phyloP scores from a whole-genome alignment of 495 filamentous ascomycete genomes.

The Neurospora sp. region DNA sequence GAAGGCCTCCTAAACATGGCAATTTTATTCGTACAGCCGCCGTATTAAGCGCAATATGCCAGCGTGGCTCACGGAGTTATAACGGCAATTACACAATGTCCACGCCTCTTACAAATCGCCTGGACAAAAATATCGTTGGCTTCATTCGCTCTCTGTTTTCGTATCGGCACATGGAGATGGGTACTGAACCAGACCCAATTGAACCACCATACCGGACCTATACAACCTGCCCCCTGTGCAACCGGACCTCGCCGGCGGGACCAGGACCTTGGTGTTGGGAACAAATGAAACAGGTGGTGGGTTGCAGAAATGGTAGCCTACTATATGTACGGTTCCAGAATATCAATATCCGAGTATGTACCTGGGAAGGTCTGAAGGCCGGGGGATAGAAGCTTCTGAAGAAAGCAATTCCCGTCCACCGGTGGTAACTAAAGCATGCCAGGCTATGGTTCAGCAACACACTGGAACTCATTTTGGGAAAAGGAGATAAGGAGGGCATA shows the following conservation, averaged over 20 bases:
- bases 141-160: neutral
- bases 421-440: neutral
- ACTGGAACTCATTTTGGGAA: neutral
- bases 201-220: neutral
- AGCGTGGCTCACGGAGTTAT: neutral
- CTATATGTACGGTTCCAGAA: neutral
- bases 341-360: neutral
- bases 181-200: neutral
- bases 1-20: neutral
- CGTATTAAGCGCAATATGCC: neutral
- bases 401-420: neutral
- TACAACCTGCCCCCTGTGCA: neutral
- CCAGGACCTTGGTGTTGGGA: neutral
- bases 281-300: neutral
- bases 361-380: neutral
- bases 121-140: neutral
- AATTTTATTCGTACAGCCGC: neutral
- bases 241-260: neutral
- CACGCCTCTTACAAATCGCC: neutral
- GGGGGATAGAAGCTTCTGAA: neutral
- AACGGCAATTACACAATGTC: neutral
- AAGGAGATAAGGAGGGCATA: neutral
- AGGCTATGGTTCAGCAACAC: neutral
- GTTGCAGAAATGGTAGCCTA: neutral
- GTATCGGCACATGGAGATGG: neutral